Percentiles rank a stretch among this genome's conserved stretches.
Evolutionary conservation across 2,329 filamentous ascomycete genomes (phyloP).

Genomic region (Cladosporium cucumerinum): DNA sequence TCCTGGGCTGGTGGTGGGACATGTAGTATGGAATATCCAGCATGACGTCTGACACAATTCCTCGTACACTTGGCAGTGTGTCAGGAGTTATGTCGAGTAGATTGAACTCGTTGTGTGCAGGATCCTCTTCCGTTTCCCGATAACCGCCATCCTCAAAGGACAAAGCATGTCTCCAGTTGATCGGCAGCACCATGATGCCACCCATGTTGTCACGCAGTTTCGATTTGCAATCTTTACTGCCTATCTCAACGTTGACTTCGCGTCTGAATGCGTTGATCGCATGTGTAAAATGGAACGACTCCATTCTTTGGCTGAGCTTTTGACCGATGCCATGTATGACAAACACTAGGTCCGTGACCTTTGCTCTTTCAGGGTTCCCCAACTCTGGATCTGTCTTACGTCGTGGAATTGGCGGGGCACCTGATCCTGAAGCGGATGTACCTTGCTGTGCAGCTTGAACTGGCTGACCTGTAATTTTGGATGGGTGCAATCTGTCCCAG

Average conservation of each 20-base stretch:
- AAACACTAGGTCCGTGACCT: conserved; percentile 81
- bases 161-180: conserved; percentile 90
- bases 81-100: conserved; percentile 89
- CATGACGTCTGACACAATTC: conserved; percentile 96
- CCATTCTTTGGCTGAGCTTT: conserved; percentile 83
- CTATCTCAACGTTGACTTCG: conserved; percentile 79
- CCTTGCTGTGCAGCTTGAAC: conserved; percentile 44
- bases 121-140: conserved; percentile 52
- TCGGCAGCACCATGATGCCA: conserved; percentile 87
- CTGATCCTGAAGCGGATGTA: conserved; percentile 44
- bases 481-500: conserved; percentile 72
- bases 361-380: conserved; percentile 63
- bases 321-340: conserved; percentile 96
- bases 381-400: conserved; percentile 52
- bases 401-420: conserved; percentile 38
- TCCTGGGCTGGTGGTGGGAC: conserved; percentile 91
- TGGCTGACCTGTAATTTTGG: conserved; percentile 40
- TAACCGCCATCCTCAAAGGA: conserved; percentile 76
- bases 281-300: conserved; percentile 96
- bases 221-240: conserved; percentile 68
- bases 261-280: conserved; percentile 87
- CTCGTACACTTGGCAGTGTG: conserved; percentile 84
- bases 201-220: conserved; percentile 75
- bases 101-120: conserved; percentile 59
- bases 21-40: conserved; percentile 97